phyloP scores from a whole-genome alignment of 208 protist species.

The Tritrichomonas musculus region DNA sequence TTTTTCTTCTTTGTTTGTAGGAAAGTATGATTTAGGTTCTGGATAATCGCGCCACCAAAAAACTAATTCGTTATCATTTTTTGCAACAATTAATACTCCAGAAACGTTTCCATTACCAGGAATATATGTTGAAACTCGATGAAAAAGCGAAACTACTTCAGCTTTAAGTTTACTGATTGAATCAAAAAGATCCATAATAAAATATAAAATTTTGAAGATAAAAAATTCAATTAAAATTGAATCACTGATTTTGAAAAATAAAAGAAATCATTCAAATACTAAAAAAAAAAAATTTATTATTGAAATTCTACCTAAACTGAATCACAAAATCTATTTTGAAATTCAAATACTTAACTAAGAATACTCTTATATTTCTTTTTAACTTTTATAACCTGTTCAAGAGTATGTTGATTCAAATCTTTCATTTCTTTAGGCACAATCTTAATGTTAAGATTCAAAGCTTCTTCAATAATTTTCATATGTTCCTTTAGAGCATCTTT shows the following conservation, averaged over 20 bases:
- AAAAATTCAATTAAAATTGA: not conserved
- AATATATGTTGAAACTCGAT: not conserved
- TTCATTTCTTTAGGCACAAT: no score
- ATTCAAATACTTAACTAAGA: not conserved
- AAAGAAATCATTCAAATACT: no score
- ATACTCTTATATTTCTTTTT: not conserved
- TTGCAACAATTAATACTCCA: not conserved
- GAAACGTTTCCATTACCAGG: not conserved
- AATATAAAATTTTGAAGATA: not conserved
- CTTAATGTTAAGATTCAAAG: no score
- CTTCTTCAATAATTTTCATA: no score
- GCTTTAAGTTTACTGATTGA: no score
- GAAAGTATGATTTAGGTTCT: not conserved
- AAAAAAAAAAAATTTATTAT: not conserved
- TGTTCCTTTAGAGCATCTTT: no score
- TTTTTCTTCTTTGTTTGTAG: not conserved
- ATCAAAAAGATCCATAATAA: not conserved
- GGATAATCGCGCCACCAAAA: conserved; percentile 13
- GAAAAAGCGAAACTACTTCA: not conserved
- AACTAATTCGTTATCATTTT: not conserved
- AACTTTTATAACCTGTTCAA: not conserved
- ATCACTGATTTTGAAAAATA: not conserved
- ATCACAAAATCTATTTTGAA: not conserved
- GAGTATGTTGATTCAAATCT: not conserved
- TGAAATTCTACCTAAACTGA: not conserved